Conservation (phyloP, 2,329 filamentous ascomycete species). For the Diaporthe sp. region DNA sequence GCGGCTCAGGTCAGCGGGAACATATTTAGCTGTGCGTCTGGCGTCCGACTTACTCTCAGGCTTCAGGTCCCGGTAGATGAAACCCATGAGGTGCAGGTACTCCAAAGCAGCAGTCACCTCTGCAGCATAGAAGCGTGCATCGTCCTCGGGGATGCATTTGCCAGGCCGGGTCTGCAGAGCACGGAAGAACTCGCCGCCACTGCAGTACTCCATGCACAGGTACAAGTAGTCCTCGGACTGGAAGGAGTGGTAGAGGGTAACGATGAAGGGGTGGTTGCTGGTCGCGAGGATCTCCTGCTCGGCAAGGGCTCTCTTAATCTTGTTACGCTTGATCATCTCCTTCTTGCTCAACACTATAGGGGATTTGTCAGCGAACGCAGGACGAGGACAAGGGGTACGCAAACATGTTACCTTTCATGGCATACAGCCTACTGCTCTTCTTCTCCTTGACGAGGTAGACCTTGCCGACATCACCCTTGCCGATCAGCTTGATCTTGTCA, state of each 20-base stretch:
- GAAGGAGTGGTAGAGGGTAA: slow-evolving; percentile 98
- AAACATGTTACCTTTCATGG: slow-evolving; percentile 87
- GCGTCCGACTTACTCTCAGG: slow-evolving; percentile 82
- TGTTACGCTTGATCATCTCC: slow-evolving; percentile 99
- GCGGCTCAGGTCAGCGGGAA: slow-evolving; percentile 48
- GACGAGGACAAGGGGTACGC: not conserved
- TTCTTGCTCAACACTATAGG: slow-evolving; percentile 92
- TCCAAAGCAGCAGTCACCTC: slow-evolving; percentile 97
- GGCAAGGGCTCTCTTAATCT: slow-evolving; percentile 97
- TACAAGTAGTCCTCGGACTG: slow-evolving; percentile 99
- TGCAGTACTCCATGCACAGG: slow-evolving; percentile 99
- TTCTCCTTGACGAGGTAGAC: slow-evolving; percentile 98
- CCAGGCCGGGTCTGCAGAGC: slow-evolving; percentile 95
- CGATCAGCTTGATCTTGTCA: slow-evolving; percentile 99
- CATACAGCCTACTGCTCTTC: slow-evolving; percentile 94
- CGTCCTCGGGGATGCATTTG: slow-evolving; percentile 97
- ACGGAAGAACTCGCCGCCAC: slow-evolving; percentile 97
- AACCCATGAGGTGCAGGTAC: slow-evolving; percentile 98
- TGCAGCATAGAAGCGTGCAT: slow-evolving; percentile 95
- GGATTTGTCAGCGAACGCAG: slow-evolving; percentile 48
- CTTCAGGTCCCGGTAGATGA: slow-evolving; percentile 98
- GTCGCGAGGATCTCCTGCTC: slow-evolving; percentile 98
- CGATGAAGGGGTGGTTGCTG: slow-evolving; percentile 99
- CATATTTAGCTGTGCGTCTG: not conserved
- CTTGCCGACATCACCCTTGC: slow-evolving; percentile 98